Evolutionary conservation across 768 basidiomycete species (phyloP), one percentile per base, ranked within the genome.

Genomic region (Auriscalpium microsporum): DNA sequence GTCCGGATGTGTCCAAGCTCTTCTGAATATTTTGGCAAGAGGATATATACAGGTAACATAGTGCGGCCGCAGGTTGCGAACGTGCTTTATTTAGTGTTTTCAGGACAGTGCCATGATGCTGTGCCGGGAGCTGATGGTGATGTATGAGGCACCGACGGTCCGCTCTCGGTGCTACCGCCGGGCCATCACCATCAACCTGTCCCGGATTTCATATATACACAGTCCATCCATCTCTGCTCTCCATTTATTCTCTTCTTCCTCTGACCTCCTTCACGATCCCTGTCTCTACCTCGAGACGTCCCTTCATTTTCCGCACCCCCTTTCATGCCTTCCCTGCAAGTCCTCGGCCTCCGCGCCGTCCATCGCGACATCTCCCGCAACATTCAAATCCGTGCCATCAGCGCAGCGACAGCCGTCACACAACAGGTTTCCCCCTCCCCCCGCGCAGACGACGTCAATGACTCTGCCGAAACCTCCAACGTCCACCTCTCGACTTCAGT

Each of bases 401-500:
- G 4, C 36, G 17, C n/a, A 37, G 5, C 40, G 13, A 9, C 8
- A 42, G 3, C 13, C 13, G 50, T 9, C 33, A 56, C n/a, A 5
- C 14, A 34, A 36, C 33, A 34, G 19, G 59, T 10, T 48, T 33
- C 23, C 35, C 54, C 52, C 37, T 38, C 45, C 35, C 50, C 14
- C 45, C n/a, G 17, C 28, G 19, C 49, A n/a, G 21, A 21, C 21
- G 10, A 52, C 6, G 35, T 50, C 11, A 23, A 49, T 8, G 17
- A 14, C 8, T 23, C 54, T 2, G 8, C 45, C 9, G 11, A 17
- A 33, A 17, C 52, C 16, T 55, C 45, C n/a, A 44, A 52, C 8
- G 49, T 42, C 33, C 57, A 44, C 11, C 58, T 65, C 23, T 61
- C 64, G 8, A 58, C 60, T 7, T 65, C 65, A 37, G 60, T 58